Percentiles rank a stretch among this genome's conserved stretches.
Conservation (phyloP, 257 asterid species). For the Rubia yunnanensis region DNA sequence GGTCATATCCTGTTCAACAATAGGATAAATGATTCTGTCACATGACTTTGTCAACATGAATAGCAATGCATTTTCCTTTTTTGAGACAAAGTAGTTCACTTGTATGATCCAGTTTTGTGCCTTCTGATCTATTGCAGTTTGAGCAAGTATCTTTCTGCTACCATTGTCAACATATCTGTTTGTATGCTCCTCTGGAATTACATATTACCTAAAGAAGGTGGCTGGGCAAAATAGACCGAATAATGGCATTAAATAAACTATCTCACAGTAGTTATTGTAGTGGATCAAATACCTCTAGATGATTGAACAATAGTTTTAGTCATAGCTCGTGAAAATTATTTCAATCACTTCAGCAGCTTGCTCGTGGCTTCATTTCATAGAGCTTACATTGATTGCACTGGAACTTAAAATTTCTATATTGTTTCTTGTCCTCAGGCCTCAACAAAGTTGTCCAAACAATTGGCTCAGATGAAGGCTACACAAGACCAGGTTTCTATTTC, state of each 20-base stretch:
- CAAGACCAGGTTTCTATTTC: constrained; percentile 68
- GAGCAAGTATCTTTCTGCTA: not conserved
- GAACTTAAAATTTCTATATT: not conserved
- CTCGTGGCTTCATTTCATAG: not conserved
- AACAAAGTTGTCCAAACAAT: constrained; percentile 68
- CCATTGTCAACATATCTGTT: not conserved
- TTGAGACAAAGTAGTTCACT: not conserved
- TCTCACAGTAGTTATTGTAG: not conserved
- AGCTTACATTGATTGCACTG: not conserved
- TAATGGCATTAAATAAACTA: not conserved
- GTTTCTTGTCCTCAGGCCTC: constrained; percentile 47
- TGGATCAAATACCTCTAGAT: not conserved
- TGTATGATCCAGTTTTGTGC: not conserved
- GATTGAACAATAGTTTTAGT: not conserved
- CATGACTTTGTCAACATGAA: not conserved
- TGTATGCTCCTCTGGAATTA: not conserved
- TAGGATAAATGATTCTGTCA: not conserved
- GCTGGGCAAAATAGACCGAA: not conserved
- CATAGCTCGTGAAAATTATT: not conserved
- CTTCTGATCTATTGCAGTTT: not conserved
- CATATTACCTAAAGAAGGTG: not conserved
- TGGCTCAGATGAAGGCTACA: constrained; percentile 55
- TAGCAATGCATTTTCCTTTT: not conserved
- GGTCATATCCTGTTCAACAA: not conserved
- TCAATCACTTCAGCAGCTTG: not conserved